Evolutionary conservation across 352 stramenopile species (phyloP).

Genomic region (Globisporangium spiculum): DNA sequence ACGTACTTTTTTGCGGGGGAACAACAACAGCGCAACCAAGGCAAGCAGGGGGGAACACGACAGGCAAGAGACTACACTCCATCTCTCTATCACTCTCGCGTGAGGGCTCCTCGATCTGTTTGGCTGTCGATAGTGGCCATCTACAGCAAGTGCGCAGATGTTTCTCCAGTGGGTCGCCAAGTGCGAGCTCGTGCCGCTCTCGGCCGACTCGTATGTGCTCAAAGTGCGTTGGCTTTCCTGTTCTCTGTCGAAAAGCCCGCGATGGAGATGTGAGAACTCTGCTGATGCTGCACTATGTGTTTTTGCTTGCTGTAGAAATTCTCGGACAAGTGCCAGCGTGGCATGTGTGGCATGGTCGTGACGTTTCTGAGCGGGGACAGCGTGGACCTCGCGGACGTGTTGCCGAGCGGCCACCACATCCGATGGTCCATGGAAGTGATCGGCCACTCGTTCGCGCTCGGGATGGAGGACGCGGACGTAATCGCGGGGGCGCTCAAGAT

Average conservation of each 20-base stretch:
- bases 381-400: conserved; percentile 43
- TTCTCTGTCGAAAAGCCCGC: too few relatives aligned
- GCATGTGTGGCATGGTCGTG: conserved; percentile 82
- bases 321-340: conserved; percentile 83
- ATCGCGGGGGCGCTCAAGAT: conserved; percentile 73
- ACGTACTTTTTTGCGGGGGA: not conserved
- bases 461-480: conserved; percentile 82
- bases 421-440: conserved; percentile 86
- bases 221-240: conserved; percentile 35
- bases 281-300: not conserved
- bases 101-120: not conserved
- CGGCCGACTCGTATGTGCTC: conserved; percentile 73
- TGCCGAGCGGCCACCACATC: conserved; percentile 76
- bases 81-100: not conserved
- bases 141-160: conserved; percentile 33
- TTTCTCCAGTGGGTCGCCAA: conserved; percentile 88
- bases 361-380: conserved; percentile 55
- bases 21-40: not conserved
- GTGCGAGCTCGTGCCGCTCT: conserved; percentile 75
- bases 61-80: not conserved
- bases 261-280: not conserved
- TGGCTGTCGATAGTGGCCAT: not conserved
- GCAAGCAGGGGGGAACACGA: not conserved
- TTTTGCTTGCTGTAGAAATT: conserved; percentile 54
- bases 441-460: conserved; percentile 80